Evolutionary conservation across 257 asterid species (phyloP).

Genomic region (Ajuga chamaepitys): DNA sequence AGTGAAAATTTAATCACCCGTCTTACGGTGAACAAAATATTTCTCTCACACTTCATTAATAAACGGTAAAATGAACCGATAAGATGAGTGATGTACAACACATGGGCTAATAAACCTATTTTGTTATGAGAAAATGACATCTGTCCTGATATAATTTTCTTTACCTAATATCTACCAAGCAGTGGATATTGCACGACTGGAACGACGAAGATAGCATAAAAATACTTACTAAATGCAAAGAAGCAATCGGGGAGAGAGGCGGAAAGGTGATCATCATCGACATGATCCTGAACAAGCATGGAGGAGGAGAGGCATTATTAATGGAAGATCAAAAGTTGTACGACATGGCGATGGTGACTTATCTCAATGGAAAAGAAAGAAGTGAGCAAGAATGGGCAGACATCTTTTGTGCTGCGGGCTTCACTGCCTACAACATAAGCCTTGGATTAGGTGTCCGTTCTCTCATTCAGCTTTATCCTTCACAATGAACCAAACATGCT

Average conservation of each 20-base stretch:
- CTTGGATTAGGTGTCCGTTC: slow-evolving; percentile 30
- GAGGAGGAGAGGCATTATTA: not conserved
- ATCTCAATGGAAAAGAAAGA: slow-evolving; percentile 24
- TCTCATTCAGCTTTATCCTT: slow-evolving; percentile 28
- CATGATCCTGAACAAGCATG: slow-evolving; percentile 15
- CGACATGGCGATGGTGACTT: slow-evolving; percentile 23
- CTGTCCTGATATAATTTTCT: no score
- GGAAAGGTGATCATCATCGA: slow-evolving; percentile 30
- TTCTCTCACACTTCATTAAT: no score
- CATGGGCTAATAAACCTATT: no score
- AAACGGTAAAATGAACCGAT: no score
- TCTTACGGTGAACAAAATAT: no score
- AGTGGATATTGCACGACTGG: slow-evolving; percentile 24
- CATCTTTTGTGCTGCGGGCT: slow-evolving; percentile 27
- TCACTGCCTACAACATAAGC: slow-evolving; percentile 20
- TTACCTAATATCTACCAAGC: not conserved
- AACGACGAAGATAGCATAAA: not conserved
- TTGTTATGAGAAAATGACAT: no score
- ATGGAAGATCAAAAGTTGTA: slow-evolving; percentile 7
- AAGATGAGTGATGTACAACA: no score
- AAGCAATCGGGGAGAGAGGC: slow-evolving; percentile 13
- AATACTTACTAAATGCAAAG: slow-evolving; percentile 23
- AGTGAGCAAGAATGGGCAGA: slow-evolving; percentile 34
- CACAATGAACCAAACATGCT: no score
- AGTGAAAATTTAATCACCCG: no score